phyloP scores from a whole-genome alignment of 306 rosid genomes.

The Arachis hypogaea region DNA sequence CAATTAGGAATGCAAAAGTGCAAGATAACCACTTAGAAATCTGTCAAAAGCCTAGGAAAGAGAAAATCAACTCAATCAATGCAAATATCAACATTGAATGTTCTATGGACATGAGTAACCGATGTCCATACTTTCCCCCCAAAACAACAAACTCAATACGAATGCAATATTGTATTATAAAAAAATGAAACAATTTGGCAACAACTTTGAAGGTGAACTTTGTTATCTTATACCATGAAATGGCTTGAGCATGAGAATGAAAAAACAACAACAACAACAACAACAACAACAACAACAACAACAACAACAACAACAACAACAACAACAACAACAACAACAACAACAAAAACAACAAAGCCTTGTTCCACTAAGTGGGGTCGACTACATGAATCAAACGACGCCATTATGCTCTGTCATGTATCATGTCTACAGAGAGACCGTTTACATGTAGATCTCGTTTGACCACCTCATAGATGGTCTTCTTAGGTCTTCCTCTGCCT shows the following conservation, averaged over 20 bases:
- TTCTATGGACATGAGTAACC: constrained; percentile 28
- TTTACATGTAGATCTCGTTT: too few relatives aligned
- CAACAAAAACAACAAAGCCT: too few relatives aligned
- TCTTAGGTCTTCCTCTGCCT: too few relatives aligned
- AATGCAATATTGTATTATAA: background rate
- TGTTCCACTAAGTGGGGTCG: too few relatives aligned
- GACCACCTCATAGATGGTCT: too few relatives aligned
- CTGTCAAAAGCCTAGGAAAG: background rate
- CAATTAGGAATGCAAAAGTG: constrained; percentile 18
- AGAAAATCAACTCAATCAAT: background rate
- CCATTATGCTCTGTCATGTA: too few relatives aligned
- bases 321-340: too few relatives aligned
- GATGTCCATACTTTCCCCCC: background rate
- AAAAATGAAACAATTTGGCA: background rate
- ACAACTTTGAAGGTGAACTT: background rate
- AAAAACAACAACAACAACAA: background rate
- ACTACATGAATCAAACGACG: too few relatives aligned
- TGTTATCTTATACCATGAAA: background rate
- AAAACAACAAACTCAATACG: background rate
- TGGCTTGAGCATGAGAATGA: background rate
- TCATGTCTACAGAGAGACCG: too few relatives aligned
- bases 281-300: too few relatives aligned
- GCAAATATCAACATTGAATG: constrained; percentile 3
- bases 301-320: too few relatives aligned
- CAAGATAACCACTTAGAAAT: constrained; percentile 23